Base-by-base conservation (phyloP, 2,329 filamentous ascomycete genomes). In the Dactylonectria estremocensis region DNA sequence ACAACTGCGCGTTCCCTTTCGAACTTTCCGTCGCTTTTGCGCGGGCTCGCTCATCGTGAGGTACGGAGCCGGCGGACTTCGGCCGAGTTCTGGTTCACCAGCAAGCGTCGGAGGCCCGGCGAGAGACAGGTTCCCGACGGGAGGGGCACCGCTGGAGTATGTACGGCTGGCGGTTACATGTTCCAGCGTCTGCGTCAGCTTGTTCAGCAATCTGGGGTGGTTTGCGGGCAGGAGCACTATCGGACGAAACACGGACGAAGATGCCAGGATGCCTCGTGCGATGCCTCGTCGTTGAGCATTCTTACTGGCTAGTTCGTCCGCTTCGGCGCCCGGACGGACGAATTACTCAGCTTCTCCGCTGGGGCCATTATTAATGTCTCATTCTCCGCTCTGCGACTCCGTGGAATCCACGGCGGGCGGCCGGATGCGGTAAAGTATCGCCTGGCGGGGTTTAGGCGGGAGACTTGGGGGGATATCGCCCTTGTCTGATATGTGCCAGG, bases 1-100 rank as follows among this genome's bases (percentile, higher is more conserved):
- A 77, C 88, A 90, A 66, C 87, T 89, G 54, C 82, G 82, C 0
- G 88, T 90, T 28, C 88, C 88, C 68, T 89, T 90, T 22, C 87
- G 85, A 31, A 88, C 61, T 68, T 83, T 87, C 35, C 77, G 77
- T 3, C 71, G 69, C 58, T 77, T 78, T 6, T 65, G 2, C 2
- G 66, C 10, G 18, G 63, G 66, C 37, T 76, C 73, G 24, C 62
- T 33, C 73, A 76, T 76, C 14, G 14, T 31, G 8, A 31, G n/a
- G 14, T 35, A 16, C 10, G 14, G 8, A n/a, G 4, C 18, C 5
- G 18, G 28, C 18, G 8, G 10, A 10, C 4, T 74, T 76, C 74
- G 74, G 74, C 72, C 74, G 74, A 76, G 70, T 16, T 11, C 16
- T 53, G 13, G 18, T 33, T n/a, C n/a, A n/a, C n/a, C n/a, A n/a